Base-by-base conservation (phyloP, 257 asterid species). In the Henckelia pumila region DNA sequence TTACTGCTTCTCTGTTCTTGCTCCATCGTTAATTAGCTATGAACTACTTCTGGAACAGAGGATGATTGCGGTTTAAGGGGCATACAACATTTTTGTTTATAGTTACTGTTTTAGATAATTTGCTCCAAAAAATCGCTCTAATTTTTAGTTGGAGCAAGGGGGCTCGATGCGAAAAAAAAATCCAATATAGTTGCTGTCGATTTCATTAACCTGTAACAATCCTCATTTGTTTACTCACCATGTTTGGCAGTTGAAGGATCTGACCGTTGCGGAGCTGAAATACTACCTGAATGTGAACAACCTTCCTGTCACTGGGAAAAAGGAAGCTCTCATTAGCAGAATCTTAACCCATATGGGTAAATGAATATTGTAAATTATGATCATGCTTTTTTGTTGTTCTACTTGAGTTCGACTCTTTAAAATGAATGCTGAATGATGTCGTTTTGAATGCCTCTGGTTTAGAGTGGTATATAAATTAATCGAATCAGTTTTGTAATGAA, bases 341-440 rank as follows among this genome's bases (percentile, higher is more conserved):
- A 89, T 93, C 69, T 75, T 93, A 69, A 86, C 82, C 76, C 96
- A 93, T 69, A 83, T 93, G 94, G 95, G 96, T 16, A 86, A 85
- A 76, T 93, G 62, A 68, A 35, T 30, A 8, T 24, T 26, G 47
- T 65, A 50, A n/a, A 37, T 65, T 50, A 50, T 40, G 0, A 40
- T 40, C 50, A 40, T 40, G n/a, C 50, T 7, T 35, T 40, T 40
- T 13, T n/a, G 1, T 40, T 40, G 13, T 13, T 13, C 6, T 1
- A 8, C 50, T 9, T 3, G 44, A 35, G 13, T 1, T 40, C n/a
- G 50, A n/a, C n/a, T 40, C 6, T 0, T 40, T 11, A 6, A 8
- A 35, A 35, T 35, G 13, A 35, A 35, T 3, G 44, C 3, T 35
- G n/a, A n/a, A n/a, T n/a, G n/a, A n/a, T n/a, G n/a, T n/a, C n/a